Evolutionary conservation across 805 yeast genomes (phyloP), one percentile per base, ranked within the genome.

Genomic region (Jamesozyma piceae): DNA sequence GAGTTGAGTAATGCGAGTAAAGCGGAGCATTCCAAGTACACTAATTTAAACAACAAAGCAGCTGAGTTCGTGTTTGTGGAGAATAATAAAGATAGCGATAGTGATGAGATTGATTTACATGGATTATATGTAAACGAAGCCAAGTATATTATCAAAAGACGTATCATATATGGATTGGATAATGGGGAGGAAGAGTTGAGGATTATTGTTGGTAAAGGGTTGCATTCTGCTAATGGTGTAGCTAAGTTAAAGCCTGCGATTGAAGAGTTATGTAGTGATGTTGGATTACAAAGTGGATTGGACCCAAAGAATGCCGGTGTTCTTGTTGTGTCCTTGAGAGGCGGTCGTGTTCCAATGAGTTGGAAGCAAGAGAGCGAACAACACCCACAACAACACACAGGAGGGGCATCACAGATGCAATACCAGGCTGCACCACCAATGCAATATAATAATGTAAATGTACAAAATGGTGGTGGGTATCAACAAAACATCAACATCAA

Each of bases 111-210:
- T 48, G 97, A 90, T 65, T 69, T 90, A 41, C 98, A 90, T 62
- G 98, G 98, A 0, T 67, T 90, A 26, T 89, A 72, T 53, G 94
- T 90, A 17, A 82, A 80, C 58, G 98, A 90, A 65, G 96, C 97
- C 6, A 76, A 77, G 47, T 82, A 77, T 57, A 76, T 82, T 39
- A 68, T 90, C 49, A 84, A 81, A 51, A 77, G 74, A 46, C 72
- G 97, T 44, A 73, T 90, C 38, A 71, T 72, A n/a, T 78, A 77
- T 22, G 86, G 80, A 42, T 70, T 77, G 14, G 56, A 57, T 31
- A 66, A 76, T 20, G 67, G 74, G 42, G 92, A 85, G 55, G 62
- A 73, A 2, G 75, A 73, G 39, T 65, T 90, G 35, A 75, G 78
- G 49, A 92, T 87, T 18, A 89, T 90, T 60, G 97, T 88, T 9